These are phyloP conservation scores for Sungouiella thailandica DNA, from an alignment of 805 yeast species.

Conservation along the genomic window DNA sequence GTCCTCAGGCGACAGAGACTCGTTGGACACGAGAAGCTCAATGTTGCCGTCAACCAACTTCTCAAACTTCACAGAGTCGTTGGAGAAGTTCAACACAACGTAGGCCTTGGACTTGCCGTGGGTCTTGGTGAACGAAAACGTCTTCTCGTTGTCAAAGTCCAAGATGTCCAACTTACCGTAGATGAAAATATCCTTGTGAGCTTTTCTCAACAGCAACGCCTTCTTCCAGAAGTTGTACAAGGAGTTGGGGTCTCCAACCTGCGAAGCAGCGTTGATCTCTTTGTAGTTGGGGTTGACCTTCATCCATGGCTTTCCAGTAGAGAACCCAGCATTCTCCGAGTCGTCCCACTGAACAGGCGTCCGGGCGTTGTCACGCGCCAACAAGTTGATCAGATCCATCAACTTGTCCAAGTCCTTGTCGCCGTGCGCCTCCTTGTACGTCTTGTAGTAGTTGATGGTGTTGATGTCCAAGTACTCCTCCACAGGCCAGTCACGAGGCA, in stretches of 20 bases:
- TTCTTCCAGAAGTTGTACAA: conserved; percentile 43
- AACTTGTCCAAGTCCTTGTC: conserved; percentile 21
- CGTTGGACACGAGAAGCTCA: conserved; percentile 30
- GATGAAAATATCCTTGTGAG: conserved; percentile 37
- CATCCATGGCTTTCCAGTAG: conserved; percentile 50
- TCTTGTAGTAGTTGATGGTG: conserved; percentile 38
- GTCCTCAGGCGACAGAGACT: conserved; percentile 17
- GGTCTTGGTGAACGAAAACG: conserved; percentile 40
- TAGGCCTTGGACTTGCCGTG: conserved; percentile 21
- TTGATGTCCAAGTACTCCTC: conserved; percentile 49
- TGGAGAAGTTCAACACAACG: conserved; percentile 21
- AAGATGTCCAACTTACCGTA: conserved; percentile 43
- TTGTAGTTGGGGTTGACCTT: conserved; percentile 45
- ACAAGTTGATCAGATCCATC: conserved; percentile 27
- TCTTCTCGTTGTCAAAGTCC: conserved; percentile 38
- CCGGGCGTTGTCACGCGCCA: conserved; percentile 51
- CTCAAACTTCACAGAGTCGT: conserved; percentile 18
- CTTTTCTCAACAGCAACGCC: conserved; percentile 40
- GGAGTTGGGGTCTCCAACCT: conserved; percentile 42
- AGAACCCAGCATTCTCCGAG: conserved; percentile 42
- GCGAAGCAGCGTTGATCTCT: conserved; percentile 45
- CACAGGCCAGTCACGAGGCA: conserved; percentile 42
- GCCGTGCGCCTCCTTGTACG: conserved; percentile 22
- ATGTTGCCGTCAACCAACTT: conserved; percentile 22
- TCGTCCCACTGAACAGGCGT: conserved; percentile 55